Conservation (phyloP, 306 rosid species). For the Gastrolobium bilobum region DNA sequence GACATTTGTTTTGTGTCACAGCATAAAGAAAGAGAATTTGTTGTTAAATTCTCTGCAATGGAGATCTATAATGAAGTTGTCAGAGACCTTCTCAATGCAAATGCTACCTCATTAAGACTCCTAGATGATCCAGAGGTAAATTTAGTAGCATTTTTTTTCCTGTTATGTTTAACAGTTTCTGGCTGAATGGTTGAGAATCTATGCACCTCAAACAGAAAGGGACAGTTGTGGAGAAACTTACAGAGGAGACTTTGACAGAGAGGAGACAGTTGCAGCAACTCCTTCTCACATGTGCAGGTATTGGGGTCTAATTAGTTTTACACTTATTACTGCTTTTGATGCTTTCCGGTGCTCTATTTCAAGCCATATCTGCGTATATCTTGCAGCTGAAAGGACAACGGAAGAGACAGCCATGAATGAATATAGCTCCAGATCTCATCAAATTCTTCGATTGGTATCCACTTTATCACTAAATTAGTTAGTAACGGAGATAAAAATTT, state of each 20-base stretch:
- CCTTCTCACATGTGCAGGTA: slow-evolving; percentile 80
- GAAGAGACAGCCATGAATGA: slow-evolving; percentile 96
- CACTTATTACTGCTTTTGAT: slow-evolving; percentile 18
- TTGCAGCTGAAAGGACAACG: slow-evolving; percentile 85
- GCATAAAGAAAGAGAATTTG: slow-evolving; percentile 77
- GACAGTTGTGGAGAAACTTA: slow-evolving; percentile 81
- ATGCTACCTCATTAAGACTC: slow-evolving; percentile 69
- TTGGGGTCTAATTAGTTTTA: slow-evolving; percentile 27
- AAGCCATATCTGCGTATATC: slow-evolving; percentile 20
- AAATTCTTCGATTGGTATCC: slow-evolving; percentile 87
- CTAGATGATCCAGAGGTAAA: slow-evolving; percentile 95
- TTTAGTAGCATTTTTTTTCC: slow-evolving; percentile 20
- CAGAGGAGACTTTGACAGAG: slow-evolving; percentile 75
- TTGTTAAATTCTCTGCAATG: slow-evolving; percentile 87
- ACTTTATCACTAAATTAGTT: slow-evolving; percentile 19
- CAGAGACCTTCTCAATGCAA: slow-evolving; percentile 75
- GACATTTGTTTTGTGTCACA: slow-evolving; percentile 54
- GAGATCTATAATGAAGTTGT: slow-evolving; percentile 96
- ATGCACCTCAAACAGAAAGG: slow-evolving; percentile 73
- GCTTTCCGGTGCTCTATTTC: slow-evolving; percentile 28
- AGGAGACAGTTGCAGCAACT: slow-evolving; percentile 69
- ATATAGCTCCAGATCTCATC: slow-evolving; percentile 97
- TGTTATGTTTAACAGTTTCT: neutral
- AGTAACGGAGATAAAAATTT: neutral
- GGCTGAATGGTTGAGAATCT: slow-evolving; percentile 32